Conservation (phyloP, 2,329 filamentous ascomycete species). For the Amauroascus niger region DNA sequence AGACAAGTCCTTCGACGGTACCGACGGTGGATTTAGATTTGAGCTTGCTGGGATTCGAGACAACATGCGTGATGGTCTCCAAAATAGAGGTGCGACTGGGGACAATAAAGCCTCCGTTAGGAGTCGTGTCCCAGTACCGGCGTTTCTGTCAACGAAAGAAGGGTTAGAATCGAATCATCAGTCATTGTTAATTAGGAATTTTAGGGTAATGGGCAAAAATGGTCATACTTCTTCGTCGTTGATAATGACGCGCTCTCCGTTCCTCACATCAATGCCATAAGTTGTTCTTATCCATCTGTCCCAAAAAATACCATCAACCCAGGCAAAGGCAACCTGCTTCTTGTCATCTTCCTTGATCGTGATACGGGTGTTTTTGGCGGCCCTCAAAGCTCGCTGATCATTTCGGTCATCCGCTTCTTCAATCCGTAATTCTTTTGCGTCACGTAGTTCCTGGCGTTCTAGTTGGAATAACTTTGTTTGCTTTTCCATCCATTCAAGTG, state of each 20-base stretch:
- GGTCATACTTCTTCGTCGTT: conserved; percentile 88
- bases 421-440: conserved; percentile 88
- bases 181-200: not conserved
- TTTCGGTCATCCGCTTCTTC: conserved; percentile 92
- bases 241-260: conserved; percentile 87
- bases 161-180: not conserved
- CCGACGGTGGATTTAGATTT: conserved; percentile 43
- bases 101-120: conserved; percentile 80
- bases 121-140: conserved; percentile 87
- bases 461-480: conserved; percentile 84
- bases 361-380: conserved; percentile 84
- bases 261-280: conserved; percentile 75
- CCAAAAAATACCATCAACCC: conserved; percentile 97
- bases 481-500: conserved; percentile 96
- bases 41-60: conserved; percentile 40
- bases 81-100: conserved; percentile 83
- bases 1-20: conserved; percentile 39
- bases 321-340: conserved; percentile 88
- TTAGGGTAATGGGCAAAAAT: not conserved
- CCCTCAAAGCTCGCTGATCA: conserved; percentile 74
- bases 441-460: conserved; percentile 83
- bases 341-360: conserved; percentile 79
- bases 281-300: conserved; percentile 93
- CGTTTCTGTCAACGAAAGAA: conserved; percentile 53
- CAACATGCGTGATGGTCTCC: conserved; percentile 56